Evolutionary conservation across 163 green algal species (phyloP).

Genomic region (Prototheca wickerhamii): DNA sequence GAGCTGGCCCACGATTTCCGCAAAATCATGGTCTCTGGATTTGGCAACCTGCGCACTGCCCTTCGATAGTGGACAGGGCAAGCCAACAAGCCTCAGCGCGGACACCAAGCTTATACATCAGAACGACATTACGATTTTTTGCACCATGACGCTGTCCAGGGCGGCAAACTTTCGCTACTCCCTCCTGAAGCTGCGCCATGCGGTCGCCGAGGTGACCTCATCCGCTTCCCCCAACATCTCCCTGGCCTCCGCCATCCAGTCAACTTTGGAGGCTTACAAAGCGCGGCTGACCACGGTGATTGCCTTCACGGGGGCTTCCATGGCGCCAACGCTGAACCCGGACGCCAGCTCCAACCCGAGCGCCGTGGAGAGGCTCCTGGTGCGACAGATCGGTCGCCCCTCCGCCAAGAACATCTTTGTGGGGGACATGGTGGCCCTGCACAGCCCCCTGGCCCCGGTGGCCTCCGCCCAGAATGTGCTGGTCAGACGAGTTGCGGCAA

Average conservation of each 20-base stretch:
- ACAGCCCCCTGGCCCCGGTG: background rate
- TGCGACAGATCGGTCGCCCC: background rate
- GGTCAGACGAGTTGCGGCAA: slow-evolving; percentile 63
- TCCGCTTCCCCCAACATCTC: background rate
- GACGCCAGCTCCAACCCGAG: background rate
- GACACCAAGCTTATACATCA: no score
- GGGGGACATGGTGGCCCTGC: slow-evolving; percentile 55
- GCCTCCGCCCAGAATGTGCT: slow-evolving; percentile 17
- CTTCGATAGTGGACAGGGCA: no score
- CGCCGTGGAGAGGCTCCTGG: background rate
- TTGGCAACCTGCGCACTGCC: no score
- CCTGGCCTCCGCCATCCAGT: background rate
- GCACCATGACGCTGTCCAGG: background rate
- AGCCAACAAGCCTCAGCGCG: no score
- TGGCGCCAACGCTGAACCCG: slow-evolving; percentile 3
- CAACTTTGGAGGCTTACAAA: background rate
- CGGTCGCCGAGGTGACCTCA: background rate
- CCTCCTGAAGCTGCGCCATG: background rate
- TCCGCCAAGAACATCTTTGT: slow-evolving; percentile 22
- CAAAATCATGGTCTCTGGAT: no score
- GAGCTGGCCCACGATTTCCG: no score
- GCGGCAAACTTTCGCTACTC: background rate
- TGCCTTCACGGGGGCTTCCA: background rate
- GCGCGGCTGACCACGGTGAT: background rate
- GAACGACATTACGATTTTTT: background rate